A percentile compares a stretch with the other conserved stretches of the same genome.
phyloP scores from a whole-genome alignment of 2,329 filamentous ascomycete genomes.

The Penicillium sp. region DNA sequence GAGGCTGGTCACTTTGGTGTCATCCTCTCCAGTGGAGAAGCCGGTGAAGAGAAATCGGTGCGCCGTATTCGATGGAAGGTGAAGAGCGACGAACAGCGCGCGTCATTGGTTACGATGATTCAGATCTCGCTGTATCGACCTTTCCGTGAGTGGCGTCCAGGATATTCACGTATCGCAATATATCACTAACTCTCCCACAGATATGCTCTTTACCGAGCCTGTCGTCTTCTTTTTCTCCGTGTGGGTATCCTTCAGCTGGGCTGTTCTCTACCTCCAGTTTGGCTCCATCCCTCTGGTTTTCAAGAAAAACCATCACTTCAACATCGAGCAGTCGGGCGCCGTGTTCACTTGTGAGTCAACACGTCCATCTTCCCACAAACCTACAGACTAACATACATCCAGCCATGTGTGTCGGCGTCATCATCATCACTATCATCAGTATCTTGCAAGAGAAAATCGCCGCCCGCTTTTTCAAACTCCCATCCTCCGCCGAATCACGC shows the following conservation, averaged over 20 bases:
- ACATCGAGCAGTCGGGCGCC: conserved; percentile 61
- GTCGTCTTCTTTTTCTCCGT: conserved; percentile 70
- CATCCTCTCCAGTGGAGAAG: conserved; percentile 39
- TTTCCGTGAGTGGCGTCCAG: conserved; percentile 51
- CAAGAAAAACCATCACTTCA: conserved; percentile 62
- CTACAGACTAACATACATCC: background rate
- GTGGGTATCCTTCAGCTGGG: conserved; percentile 89
- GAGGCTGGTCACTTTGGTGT: conserved; percentile 56
- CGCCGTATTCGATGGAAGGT: conserved; percentile 73
- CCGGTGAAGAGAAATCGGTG: conserved; percentile 26
- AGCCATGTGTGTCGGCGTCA: conserved; percentile 63
- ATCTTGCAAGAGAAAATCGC: conserved; percentile 69
- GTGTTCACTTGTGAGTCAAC: conserved; percentile 56
- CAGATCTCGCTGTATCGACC: conserved; percentile 69
- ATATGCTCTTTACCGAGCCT: conserved; percentile 58
- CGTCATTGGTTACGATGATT: conserved; percentile 65
- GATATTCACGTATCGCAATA: background rate
- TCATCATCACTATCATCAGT: conserved; percentile 63
- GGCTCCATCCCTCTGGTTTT: conserved; percentile 77
- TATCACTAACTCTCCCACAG: conserved; percentile 17
- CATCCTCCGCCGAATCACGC: conserved; percentile 63
- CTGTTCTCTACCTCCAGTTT: conserved; percentile 79
- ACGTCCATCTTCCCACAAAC: background rate
- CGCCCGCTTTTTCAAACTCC: conserved; percentile 45
- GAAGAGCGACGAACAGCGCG: conserved; percentile 70